Percentiles rank a stretch among this genome's conserved stretches.
These are phyloP conservation scores for Pichia phayaonensis DNA, from an alignment of 805 yeast genomes.

Conservation along the genomic window DNA sequence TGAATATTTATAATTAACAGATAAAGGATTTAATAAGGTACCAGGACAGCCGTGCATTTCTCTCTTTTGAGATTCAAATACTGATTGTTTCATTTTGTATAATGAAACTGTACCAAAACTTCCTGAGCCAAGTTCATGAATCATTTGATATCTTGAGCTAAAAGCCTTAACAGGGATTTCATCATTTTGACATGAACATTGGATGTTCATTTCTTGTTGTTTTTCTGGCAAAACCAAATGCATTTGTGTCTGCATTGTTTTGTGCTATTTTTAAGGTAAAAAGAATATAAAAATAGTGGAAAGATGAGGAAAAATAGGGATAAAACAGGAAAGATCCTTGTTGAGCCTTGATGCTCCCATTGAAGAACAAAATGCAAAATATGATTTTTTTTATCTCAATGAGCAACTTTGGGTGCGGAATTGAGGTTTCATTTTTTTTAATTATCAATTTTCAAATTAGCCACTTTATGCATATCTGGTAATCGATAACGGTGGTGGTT, in stretches of 20 bases:
- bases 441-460: no score
- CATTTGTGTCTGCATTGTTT: background rate
- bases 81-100: constrained; percentile 40
- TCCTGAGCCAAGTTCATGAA: constrained; percentile 60
- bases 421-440: background rate
- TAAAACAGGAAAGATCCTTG: background rate
- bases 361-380: background rate
- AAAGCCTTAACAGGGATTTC: constrained; percentile 35
- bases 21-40: constrained; percentile 45
- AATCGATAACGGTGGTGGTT: no score
- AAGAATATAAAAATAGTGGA: background rate
- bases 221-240: background rate
- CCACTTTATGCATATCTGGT: background rate
- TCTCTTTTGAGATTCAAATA: constrained; percentile 9
- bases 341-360: background rate
- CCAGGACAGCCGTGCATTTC: constrained; percentile 24
- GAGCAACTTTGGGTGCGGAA: background rate
- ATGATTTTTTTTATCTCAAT: background rate
- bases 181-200: background rate
- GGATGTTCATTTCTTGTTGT: background rate
- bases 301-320: background rate
- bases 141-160: constrained; percentile 37
- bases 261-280: no score
- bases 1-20: constrained; percentile 10
- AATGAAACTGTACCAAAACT: constrained; percentile 67